A percentile compares a stretch with the other conserved stretches of the same genome.
Evolutionary conservation across 148 eudicot species (phyloP).

Genomic region (Euryodendron excelsum): DNA sequence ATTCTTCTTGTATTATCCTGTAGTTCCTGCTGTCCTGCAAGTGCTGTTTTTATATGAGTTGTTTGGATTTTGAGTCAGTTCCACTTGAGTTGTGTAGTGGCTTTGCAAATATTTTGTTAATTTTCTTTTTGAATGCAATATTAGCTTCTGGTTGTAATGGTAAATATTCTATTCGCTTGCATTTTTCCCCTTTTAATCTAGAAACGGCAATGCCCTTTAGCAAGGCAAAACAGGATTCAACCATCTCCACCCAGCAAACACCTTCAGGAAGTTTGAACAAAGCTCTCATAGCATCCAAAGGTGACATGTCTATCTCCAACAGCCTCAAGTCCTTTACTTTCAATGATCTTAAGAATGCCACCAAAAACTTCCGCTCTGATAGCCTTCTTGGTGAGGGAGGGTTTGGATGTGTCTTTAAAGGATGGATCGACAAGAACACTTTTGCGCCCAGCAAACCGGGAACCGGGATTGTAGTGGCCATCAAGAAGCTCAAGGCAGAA

Average conservation of each 20-base stretch:
- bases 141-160: not conserved
- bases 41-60: not conserved
- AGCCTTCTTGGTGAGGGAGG: conserved; percentile 91
- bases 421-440: conserved; percentile 78
- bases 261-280: not conserved
- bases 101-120: not conserved
- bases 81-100: not conserved
- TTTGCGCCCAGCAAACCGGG: conserved; percentile 71
- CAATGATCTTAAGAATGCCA: conserved; percentile 63
- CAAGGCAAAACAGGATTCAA: not conserved
- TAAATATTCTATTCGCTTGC: not conserved
- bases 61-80: not conserved
- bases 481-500: conserved; percentile 78
- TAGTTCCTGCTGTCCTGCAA: not conserved
- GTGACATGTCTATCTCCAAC: conserved; percentile 52
- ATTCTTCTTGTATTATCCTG: not conserved
- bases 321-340: conserved; percentile 56
- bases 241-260: not conserved
- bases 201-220: not conserved
- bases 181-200: not conserved
- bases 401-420: conserved; percentile 78
- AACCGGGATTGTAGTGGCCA: conserved; percentile 80
- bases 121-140: not conserved
- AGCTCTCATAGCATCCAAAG: conserved; percentile 35
- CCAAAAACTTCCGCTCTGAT: conserved; percentile 71